Evolutionary conservation across 2,329 filamentous ascomycete genomes (phyloP).

Genomic region (Arthrocladium fulminans): DNA sequence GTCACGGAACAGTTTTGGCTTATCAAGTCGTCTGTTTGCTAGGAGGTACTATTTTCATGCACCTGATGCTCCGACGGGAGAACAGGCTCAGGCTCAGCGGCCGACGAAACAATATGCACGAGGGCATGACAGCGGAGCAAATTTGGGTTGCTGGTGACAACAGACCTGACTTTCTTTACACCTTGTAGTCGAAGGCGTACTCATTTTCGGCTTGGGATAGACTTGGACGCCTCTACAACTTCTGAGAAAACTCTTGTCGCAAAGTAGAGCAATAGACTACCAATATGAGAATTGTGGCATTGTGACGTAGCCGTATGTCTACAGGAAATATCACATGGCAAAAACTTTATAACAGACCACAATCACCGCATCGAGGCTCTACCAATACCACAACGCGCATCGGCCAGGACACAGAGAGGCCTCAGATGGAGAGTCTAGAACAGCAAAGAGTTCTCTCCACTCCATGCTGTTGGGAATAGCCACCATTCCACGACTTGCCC

Average conservation of each 20-base stretch:
- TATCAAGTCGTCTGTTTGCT: conserved; percentile 64
- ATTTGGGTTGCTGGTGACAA: conserved; percentile 14
- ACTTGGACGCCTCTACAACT: background rate
- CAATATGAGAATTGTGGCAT: background rate
- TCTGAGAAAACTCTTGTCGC: background rate
- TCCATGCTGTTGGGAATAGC: too few relatives aligned
- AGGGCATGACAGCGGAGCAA: conserved; percentile 10
- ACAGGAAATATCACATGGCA: background rate
- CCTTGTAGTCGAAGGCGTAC: conserved; percentile 1
- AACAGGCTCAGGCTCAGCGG: conserved; percentile 12
- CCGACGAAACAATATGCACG: conserved; percentile 13
- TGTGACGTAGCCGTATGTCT: background rate
- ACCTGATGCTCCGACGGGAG: conserved; percentile 14
- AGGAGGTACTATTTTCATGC: conserved; percentile 40
- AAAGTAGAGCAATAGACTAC: background rate
- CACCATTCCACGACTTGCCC: too few relatives aligned
- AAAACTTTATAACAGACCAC: too few relatives aligned
- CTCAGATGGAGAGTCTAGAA: too few relatives aligned
- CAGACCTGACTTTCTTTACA: conserved; percentile 14
- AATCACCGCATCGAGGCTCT: too few relatives aligned
- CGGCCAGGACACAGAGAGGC: too few relatives aligned
- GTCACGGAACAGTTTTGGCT: conserved; percentile 65
- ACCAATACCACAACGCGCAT: too few relatives aligned
- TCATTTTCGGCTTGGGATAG: background rate
- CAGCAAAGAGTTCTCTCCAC: too few relatives aligned